Evolutionary conservation across 768 basidiomycete genomes (phyloP).

Genomic region (Trametes coccinea): DNA sequence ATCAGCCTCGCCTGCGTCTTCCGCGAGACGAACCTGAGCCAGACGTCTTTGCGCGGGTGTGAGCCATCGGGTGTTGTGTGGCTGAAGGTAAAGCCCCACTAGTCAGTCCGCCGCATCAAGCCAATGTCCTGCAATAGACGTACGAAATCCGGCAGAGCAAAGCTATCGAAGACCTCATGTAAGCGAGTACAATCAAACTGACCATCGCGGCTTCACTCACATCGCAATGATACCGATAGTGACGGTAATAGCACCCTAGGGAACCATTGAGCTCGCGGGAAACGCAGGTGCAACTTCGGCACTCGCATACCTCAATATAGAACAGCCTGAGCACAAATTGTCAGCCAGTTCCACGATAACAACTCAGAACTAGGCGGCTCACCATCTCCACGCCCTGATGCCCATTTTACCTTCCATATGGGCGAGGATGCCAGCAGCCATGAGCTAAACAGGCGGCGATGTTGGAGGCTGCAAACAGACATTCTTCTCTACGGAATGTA

Average conservation of each 20-base stretch:
- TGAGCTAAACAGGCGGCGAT: conserved; percentile 41
- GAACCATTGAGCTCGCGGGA: neutral
- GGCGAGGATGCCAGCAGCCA: conserved; percentile 73
- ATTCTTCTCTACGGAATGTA: neutral
- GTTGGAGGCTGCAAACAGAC: no score
- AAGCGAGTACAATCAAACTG: neutral
- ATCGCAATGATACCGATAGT: conserved; percentile 54
- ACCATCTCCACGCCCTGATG: conserved; percentile 73
- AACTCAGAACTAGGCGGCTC: neutral
- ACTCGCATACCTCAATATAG: conserved; percentile 56
- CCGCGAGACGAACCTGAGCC: conserved; percentile 66
- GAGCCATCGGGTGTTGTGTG: conserved; percentile 64
- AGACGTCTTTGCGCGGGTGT: conserved; percentile 49
- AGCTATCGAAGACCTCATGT: conserved; percentile 37
- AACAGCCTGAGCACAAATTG: conserved; percentile 51
- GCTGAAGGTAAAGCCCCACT: conserved; percentile 35
- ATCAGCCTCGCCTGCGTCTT: conserved; percentile 69
- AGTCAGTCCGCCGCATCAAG: neutral
- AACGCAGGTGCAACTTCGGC: neutral
- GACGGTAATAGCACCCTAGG: conserved; percentile 64
- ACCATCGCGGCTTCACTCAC: conserved; percentile 34
- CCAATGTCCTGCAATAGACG: conserved; percentile 21
- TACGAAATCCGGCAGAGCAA: conserved; percentile 60
- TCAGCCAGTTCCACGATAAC: neutral
- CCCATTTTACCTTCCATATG: conserved; percentile 69